A percentile compares a stretch with the other conserved stretches of the same genome.
Evolutionary conservation across 2,329 filamentous ascomycete genomes (phyloP).

Genomic region (Fusarium austroafricanum): DNA sequence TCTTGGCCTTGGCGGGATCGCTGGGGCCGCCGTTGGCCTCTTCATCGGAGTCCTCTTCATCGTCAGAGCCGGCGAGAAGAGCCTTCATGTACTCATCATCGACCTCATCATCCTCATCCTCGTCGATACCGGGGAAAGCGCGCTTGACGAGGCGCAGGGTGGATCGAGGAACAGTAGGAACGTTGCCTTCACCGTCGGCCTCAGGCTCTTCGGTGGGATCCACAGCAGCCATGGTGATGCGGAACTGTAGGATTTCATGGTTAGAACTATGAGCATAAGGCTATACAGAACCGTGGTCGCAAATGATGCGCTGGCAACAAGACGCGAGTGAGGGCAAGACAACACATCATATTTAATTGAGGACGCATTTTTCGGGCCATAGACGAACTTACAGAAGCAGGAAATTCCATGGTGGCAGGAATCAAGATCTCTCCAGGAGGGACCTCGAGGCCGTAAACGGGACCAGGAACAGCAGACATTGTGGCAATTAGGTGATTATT

Average conservation of each 20-base stretch:
- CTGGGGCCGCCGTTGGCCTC: constrained; percentile 89
- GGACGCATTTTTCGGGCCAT: not conserved
- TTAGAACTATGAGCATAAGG: constrained; percentile 20
- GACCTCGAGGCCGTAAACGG: constrained; percentile 92
- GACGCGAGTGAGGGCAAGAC: not conserved
- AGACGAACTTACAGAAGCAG: constrained; percentile 78
- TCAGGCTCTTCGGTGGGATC: constrained; percentile 85
- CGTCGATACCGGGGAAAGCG: constrained; percentile 67
- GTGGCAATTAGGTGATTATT: constrained; percentile 39
- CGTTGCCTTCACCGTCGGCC: constrained; percentile 70
- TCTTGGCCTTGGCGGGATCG: constrained; percentile 89
- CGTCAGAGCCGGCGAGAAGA: constrained; percentile 62
- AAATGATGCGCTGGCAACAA: constrained; percentile 14
- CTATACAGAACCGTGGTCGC: constrained; percentile 13
- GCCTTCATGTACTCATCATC: constrained; percentile 73
- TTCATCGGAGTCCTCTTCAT: constrained; percentile 65
- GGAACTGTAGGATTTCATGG: constrained; percentile 72
- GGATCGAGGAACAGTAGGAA: constrained; percentile 75
- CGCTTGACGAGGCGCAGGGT: constrained; percentile 92
- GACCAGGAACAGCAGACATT: constrained; percentile 74
- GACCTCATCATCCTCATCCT: constrained; percentile 71
- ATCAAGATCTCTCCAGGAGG: constrained; percentile 86
- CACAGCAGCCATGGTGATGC: constrained; percentile 98
- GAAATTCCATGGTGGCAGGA: constrained; percentile 80
- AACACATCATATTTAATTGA: not conserved